Conservation (phyloP, 768 basidiomycete species). For the Tubosaeta brunneosetosa region DNA sequence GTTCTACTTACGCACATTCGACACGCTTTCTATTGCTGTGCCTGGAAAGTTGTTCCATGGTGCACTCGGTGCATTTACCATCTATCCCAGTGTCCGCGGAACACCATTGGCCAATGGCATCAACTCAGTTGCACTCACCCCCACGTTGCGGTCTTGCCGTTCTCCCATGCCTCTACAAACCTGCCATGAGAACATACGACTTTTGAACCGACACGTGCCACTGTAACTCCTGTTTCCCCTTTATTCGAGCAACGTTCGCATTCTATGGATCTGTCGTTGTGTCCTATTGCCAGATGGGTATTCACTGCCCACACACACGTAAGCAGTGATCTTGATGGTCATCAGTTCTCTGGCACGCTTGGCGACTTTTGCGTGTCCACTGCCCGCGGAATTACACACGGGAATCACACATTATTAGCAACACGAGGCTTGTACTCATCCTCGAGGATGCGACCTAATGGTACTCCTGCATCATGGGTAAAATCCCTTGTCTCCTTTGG, state of each 20-base stretch:
- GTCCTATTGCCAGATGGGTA: not conserved
- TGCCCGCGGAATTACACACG: constrained; percentile 25
- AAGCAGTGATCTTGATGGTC: constrained; percentile 3
- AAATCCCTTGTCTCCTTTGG: not conserved
- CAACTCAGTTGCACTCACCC: constrained; percentile 1
- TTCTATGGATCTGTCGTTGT: not conserved
- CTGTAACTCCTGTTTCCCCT: not conserved
- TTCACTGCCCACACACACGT: not conserved
- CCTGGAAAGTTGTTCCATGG: constrained; percentile 3
- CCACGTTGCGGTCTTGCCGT: not conserved
- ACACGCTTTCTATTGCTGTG: constrained; percentile 9
- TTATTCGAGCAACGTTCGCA: constrained; percentile 1
- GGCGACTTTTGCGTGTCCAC: constrained; percentile 13
- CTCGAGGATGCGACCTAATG: constrained; percentile 3
- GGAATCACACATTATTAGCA: not conserved
- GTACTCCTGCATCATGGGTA: not conserved
- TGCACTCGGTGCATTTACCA: not conserved
- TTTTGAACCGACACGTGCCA: constrained; percentile 8
- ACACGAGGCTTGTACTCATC: constrained; percentile 10
- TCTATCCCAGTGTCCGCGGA: constrained; percentile 15
- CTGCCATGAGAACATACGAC: not conserved
- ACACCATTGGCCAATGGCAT: constrained; percentile 1
- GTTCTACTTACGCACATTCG: constrained; percentile 11
- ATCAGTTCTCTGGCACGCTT: constrained; percentile 13
- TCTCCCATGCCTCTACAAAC: not conserved